phyloP scores from a whole-genome alignment of 1,284 basidiomycete genomes.

The Microbotryum silenes-acaulis region DNA sequence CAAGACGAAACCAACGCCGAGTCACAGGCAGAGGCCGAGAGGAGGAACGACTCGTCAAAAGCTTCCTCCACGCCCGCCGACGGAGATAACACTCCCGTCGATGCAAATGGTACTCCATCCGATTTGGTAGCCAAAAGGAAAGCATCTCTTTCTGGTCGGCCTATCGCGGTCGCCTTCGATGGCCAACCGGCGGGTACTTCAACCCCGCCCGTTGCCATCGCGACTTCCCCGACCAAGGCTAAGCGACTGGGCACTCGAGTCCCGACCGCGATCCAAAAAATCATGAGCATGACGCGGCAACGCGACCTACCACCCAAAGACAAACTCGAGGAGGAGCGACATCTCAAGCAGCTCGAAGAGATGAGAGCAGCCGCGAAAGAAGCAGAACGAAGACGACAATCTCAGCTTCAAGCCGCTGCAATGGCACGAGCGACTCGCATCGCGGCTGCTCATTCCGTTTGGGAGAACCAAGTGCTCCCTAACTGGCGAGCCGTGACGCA shows the following conservation, averaged over 20 bases:
- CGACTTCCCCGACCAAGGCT: too few species aligned
- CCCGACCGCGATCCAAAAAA: constrained; percentile 31
- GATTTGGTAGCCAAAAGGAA: too few species aligned
- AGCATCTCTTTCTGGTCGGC: too few species aligned
- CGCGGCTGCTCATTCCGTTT: constrained; percentile 60
- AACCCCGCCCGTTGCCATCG: too few species aligned
- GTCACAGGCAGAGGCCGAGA: too few species aligned
- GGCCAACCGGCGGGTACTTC: too few species aligned
- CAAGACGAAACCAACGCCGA: too few species aligned
- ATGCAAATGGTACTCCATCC: too few species aligned
- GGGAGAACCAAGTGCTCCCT: constrained; percentile 72
- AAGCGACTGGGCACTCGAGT: neutral
- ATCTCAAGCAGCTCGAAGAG: constrained; percentile 31
- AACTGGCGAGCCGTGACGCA: constrained; percentile 65
- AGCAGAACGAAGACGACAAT: constrained; percentile 16
- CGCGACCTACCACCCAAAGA: constrained; percentile 35
- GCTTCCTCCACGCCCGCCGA: too few species aligned
- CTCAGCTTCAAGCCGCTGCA: constrained; percentile 3
- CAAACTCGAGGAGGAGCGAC: constrained; percentile 34
- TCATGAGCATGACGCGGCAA: constrained; percentile 34
- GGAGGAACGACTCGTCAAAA: too few species aligned
- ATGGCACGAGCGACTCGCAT: constrained; percentile 36
- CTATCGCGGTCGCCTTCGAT: too few species aligned
- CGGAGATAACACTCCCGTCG: too few species aligned
- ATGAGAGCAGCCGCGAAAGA: constrained; percentile 33